Evolutionary conservation across 2,329 filamentous ascomycete genomes (phyloP).

Genomic region (Pseudocercospora pini-densiflorae): DNA sequence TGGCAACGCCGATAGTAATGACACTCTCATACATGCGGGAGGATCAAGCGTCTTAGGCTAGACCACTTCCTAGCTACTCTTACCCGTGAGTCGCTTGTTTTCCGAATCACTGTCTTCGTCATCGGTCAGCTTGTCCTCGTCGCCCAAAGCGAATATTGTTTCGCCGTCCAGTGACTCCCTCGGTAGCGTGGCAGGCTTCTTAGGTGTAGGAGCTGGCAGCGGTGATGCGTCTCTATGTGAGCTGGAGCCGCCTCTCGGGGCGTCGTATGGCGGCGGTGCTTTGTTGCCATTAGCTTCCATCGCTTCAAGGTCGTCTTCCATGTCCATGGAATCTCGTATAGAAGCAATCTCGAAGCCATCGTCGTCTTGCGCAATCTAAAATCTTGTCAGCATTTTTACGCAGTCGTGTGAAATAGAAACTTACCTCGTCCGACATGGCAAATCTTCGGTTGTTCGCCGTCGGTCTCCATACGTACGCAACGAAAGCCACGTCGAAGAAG

Average conservation of each 20-base stretch:
- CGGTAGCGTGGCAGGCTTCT: conserved; percentile 55
- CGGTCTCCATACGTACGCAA: conserved; percentile 95
- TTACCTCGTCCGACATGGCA: conserved; percentile 94
- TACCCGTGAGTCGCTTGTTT: conserved; percentile 54
- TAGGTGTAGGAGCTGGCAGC: conserved; percentile 58
- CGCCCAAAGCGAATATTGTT: conserved; percentile 92
- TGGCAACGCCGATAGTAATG: neutral
- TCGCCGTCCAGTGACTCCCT: conserved; percentile 78
- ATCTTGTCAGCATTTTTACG: conserved; percentile 8
- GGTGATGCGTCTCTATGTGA: conserved; percentile 48
- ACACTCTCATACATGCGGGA: neutral
- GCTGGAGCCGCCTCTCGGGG: conserved; percentile 29
- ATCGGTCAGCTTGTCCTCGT: conserved; percentile 84
- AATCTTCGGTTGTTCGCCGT: conserved; percentile 97
- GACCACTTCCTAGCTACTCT: conserved; percentile 28
- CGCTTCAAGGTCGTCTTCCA: conserved; percentile 54
- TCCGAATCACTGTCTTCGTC: conserved; percentile 59
- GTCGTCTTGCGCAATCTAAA: conserved; percentile 88
- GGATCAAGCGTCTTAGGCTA: neutral
- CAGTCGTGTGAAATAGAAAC: conserved; percentile 21
- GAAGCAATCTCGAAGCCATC: conserved; percentile 97
- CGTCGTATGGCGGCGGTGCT: conserved; percentile 46
- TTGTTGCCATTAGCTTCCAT: conserved; percentile 39
- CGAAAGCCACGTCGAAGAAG: conserved; percentile 86
- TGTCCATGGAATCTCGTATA: conserved; percentile 75